phyloP scores from a whole-genome alignment of 768 basidiomycete species.

The Trametes villosa region DNA sequence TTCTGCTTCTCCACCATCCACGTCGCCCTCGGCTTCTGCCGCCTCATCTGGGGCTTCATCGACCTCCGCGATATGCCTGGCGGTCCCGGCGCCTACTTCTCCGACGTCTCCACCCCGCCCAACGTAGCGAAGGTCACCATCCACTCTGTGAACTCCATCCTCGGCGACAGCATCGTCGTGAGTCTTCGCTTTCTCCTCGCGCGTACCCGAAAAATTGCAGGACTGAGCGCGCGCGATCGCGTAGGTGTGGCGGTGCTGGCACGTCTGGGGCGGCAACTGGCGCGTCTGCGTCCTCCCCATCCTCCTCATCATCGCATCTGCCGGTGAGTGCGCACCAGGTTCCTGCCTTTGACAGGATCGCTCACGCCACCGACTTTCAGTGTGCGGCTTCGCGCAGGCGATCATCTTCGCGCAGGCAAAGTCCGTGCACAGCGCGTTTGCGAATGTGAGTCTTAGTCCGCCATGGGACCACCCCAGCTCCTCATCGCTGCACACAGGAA shows the following conservation, averaged over 20 bases:
- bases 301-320: slow-evolving; percentile 36
- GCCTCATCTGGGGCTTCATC: slow-evolving; percentile 43
- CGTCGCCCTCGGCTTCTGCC: slow-evolving; percentile 40
- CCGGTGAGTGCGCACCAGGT: slow-evolving; percentile 26
- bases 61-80: slow-evolving; percentile 33
- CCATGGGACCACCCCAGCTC: no score
- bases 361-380: slow-evolving; percentile 20
- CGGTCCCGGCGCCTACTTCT: slow-evolving; percentile 38
- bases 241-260: slow-evolving; percentile 40
- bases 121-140: slow-evolving; percentile 42
- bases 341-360: not conserved
- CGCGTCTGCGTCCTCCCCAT: slow-evolving; percentile 36
- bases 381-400: slow-evolving; percentile 39
- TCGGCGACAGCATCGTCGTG: slow-evolving; percentile 41
- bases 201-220: not conserved
- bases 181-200: no score
- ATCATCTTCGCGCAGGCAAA: slow-evolving; percentile 35
- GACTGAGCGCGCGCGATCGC: not conserved
- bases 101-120: slow-evolving; percentile 39
- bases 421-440: slow-evolving; percentile 39
- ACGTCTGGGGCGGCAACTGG: slow-evolving; percentile 40
- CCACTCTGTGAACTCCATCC: slow-evolving; percentile 39
- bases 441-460: slow-evolving; percentile 25
- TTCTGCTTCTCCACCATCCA: slow-evolving; percentile 41
- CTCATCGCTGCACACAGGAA: no score